These are phyloP conservation scores for Tripterygium wilfordii DNA, from an alignment of 177 flowering plant species.

Conservation along the genomic window DNA sequence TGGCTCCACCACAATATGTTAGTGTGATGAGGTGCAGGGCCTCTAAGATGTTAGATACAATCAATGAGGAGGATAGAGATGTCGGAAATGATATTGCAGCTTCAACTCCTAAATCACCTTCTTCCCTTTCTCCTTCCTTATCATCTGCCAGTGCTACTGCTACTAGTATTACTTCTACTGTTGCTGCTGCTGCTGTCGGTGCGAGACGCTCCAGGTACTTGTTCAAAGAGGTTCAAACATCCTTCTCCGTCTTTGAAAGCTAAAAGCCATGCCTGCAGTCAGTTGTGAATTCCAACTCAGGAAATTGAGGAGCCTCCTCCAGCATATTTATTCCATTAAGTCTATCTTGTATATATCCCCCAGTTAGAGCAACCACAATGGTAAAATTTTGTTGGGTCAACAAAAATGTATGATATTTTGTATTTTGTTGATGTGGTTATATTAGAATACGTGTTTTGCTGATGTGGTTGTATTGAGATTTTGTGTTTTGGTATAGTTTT, in stretches of 20 bases:
- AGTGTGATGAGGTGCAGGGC: constrained; percentile 41
- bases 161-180: neutral
- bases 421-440: too few relatives aligned
- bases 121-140: neutral
- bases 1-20: constrained; percentile 50
- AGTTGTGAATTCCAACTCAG: too few relatives aligned
- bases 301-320: too few relatives aligned
- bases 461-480: too few relatives aligned
- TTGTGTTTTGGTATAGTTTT: too few relatives aligned
- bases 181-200: constrained; percentile 1
- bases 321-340: too few relatives aligned
- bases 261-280: too few relatives aligned
- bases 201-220: constrained; percentile 9
- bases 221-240: constrained; percentile 7
- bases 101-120: neutral
- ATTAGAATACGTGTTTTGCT: too few relatives aligned
- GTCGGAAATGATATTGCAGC: neutral
- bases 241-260: constrained; percentile 11
- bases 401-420: too few relatives aligned
- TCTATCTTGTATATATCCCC: too few relatives aligned
- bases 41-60: constrained; percentile 43
- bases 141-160: constrained; percentile 1
- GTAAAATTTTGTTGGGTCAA: too few relatives aligned
- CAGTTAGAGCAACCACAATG: too few relatives aligned
- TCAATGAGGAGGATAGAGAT: constrained; percentile 48